phyloP scores from a whole-genome alignment of 768 basidiomycete genomes.

The Termitomyces titanicus region DNA sequence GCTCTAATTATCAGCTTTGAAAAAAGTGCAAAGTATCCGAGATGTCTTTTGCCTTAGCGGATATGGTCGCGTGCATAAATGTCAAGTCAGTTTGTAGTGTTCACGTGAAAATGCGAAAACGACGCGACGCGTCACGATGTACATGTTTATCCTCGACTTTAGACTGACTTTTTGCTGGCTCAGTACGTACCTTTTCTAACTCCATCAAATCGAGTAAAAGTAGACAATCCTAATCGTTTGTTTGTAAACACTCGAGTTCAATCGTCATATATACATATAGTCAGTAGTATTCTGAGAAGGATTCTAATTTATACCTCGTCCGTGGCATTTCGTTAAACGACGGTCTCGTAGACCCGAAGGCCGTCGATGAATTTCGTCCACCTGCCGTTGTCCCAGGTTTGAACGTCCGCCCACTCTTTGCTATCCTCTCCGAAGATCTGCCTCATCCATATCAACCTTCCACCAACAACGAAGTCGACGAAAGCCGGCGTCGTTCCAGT shows the following conservation, averaged over 20 bases:
- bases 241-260: too few relatives aligned
- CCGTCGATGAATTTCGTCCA: conserved; percentile 21
- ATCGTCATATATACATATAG: too few relatives aligned
- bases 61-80: conserved; percentile 26
- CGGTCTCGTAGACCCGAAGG: conserved; percentile 18
- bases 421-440: conserved; percentile 21
- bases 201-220: too few relatives aligned
- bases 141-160: too few relatives aligned
- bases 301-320: not conserved
- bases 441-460: conserved; percentile 21
- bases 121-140: not conserved
- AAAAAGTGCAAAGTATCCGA: not conserved
- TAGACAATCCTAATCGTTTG: too few relatives aligned
- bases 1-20: not conserved
- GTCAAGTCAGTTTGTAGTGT: not conserved
- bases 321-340: conserved; percentile 1
- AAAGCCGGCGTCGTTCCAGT: conserved; percentile 24
- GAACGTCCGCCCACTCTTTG: conserved; percentile 26
- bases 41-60: conserved; percentile 18
- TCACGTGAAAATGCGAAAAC: not conserved
- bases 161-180: too few relatives aligned
- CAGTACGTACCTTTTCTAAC: too few relatives aligned
- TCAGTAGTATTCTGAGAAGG: too few relatives aligned
- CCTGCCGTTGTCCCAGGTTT: conserved; percentile 23
- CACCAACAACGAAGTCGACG: conserved; percentile 27